Base-by-base conservation (phyloP, 2,329 filamentous ascomycete genomes). In the Alternaria tenuissima region DNA sequence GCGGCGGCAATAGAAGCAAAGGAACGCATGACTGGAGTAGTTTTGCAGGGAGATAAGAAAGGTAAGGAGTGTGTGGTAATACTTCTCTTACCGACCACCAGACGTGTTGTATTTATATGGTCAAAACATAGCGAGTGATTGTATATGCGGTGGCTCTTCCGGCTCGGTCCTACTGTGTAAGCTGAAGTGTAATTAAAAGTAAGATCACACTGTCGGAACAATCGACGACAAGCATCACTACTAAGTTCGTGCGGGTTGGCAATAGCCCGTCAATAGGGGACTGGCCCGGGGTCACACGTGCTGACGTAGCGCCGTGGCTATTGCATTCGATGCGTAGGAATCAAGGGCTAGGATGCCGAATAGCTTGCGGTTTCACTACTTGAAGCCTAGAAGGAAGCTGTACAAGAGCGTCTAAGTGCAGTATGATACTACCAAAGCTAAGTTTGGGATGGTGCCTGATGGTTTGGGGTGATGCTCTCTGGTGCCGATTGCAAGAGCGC, bases 1-100 rank as follows among this genome's bases (percentile, higher is more conserved):
- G 42, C 24, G 42, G 57, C 52, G 43, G 52, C 36, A 24, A 52
- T 52, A 14, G 49, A 41, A 28, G n/a, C 22, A 18, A 52, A 52
- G 8, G 49, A 41, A 9, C 34, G 49, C 49, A 52, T 52, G 36
- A 41, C 34, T 41, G 46, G 9, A 22, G 22, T 38, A 24, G 46
- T 26, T 22, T 16, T 49, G 32, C 20, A 49, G 22, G 14, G 36
- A 7, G 22, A 36, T 49, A 18, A 12, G 20, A 49, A 26, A 49
- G 14, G 20, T 36, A 38, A 49, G 20, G 46, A 49, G 32, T 12
- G 20, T 36, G 16, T 49, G 7, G 22, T 22, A 14, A 24, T 36
- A 32, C 12, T 49, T 8, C 7, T 36, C 8, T 16, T 36, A 18
- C 22, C 5, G 20, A 20, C 24, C 30, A 36, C 30, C 46, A n/a